Conservation (phyloP, 73 alveolate genomes). For the Symbiodinium pilosum region DNA sequence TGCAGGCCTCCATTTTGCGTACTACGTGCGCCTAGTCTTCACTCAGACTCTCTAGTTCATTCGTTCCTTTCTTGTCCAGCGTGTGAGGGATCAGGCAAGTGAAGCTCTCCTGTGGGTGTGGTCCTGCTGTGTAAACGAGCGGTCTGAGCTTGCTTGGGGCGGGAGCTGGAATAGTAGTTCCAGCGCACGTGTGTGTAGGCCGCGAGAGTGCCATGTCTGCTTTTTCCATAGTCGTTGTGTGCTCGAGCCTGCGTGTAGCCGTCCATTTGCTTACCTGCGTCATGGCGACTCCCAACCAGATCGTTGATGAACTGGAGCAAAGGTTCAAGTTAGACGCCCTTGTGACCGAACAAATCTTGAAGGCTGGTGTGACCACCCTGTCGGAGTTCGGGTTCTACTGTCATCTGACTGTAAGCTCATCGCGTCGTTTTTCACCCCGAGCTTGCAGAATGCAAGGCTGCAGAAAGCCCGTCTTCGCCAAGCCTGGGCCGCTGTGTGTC, state of each 20-base stretch:
- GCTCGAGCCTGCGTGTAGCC: background rate
- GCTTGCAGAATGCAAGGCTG: background rate
- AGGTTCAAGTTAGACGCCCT: constrained; percentile 1
- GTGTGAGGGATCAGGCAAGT: too few species aligned
- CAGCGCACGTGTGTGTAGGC: background rate
- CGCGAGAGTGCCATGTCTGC: too few species aligned
- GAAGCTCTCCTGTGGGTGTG: too few species aligned
- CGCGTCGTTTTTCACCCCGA: constrained; percentile 9
- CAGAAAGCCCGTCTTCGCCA: background rate
- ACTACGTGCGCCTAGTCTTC: too few species aligned
- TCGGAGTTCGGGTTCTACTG: background rate
- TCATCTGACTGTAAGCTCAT: background rate
- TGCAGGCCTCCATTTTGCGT: too few species aligned
- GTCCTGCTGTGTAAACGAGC: background rate
- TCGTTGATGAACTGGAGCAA: background rate
- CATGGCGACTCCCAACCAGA: background rate
- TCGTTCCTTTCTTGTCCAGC: too few species aligned
- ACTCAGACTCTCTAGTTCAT: too few species aligned
- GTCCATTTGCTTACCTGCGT: background rate
- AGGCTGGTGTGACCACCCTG: background rate
- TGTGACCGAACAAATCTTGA: background rate
- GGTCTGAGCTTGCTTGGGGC: background rate
- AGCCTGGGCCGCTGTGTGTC: background rate
- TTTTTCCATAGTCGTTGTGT: background rate
- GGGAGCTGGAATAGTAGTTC: background rate